These are phyloP conservation scores for Aspergillus niger DNA, from an alignment of 2,329 filamentous ascomycete species.

Conservation along the genomic window DNA sequence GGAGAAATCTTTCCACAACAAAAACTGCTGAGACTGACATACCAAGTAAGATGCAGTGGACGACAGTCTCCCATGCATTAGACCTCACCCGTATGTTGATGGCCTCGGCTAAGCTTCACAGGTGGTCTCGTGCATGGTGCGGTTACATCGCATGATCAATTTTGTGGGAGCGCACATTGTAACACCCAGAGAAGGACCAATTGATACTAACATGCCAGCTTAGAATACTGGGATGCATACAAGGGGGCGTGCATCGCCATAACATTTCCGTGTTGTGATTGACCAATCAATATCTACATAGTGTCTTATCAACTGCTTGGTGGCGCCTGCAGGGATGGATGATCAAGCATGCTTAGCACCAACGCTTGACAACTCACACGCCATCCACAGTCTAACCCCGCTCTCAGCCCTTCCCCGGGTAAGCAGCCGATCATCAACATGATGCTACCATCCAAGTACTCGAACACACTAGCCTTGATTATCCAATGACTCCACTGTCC, in stretches of 20 bases:
- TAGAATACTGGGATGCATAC: background rate
- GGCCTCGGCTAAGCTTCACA: too few species aligned
- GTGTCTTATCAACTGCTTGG: background rate
- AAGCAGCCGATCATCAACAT: too few species aligned
- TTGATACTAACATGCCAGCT: background rate
- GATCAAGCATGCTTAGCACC: background rate
- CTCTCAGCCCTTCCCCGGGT: background rate
- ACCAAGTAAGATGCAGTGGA: too few species aligned
- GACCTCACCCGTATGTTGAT: too few species aligned
- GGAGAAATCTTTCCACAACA: background rate
- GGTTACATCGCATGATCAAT: background rate
- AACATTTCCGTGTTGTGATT: background rate
- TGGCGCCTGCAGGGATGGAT: slow-evolving; percentile 1
- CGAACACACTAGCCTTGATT: background rate
- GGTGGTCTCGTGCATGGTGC: background rate
- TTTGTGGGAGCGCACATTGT: background rate
- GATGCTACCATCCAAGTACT: background rate
- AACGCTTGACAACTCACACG: background rate
- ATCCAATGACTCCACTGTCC: background rate
- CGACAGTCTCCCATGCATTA: too few species aligned
- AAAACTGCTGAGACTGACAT: background rate
- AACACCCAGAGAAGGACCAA: background rate
- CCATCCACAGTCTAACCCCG: background rate
- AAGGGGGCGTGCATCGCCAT: background rate
- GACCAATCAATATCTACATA: background rate